Conservation (phyloP, 164 flowering plant species). For the Chimonanthus praecox region DNA sequence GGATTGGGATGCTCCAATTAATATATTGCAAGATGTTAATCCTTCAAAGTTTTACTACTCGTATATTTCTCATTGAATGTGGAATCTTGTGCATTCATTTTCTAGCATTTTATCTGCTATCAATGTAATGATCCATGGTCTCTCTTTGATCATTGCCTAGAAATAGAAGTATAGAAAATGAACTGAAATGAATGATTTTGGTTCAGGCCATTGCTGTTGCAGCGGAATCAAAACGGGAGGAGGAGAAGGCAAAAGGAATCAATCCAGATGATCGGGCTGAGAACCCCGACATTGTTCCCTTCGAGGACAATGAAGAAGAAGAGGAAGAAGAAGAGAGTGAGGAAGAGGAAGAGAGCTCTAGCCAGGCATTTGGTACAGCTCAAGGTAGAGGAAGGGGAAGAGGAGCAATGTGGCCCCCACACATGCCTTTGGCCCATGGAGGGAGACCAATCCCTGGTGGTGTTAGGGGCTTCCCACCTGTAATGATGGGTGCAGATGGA, state of each 20-base stretch:
- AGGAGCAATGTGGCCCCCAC: constrained; percentile 83
- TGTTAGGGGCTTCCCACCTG: constrained; percentile 76
- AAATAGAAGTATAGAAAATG: not conserved
- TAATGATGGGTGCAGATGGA: constrained; percentile 89
- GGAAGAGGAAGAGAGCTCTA: constrained; percentile 59
- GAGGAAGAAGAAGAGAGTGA: constrained; percentile 93
- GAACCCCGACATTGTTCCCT: constrained; percentile 92
- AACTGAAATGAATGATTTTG: not conserved
- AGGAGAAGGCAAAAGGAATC: constrained; percentile 93
- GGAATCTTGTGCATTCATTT: too few species aligned
- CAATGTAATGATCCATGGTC: not conserved
- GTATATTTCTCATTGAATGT: too few species aligned
- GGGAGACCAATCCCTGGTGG: constrained; percentile 82
- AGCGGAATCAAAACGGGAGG: constrained; percentile 88
- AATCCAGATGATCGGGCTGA: constrained; percentile 60
- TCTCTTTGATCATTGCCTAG: not conserved
- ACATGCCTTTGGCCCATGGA: constrained; percentile 65
- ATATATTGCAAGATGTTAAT: too few species aligned
- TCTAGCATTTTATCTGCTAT: too few species aligned
- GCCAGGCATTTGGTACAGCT: constrained; percentile 31
- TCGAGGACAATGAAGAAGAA: constrained; percentile 98
- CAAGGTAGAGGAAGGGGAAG: constrained; percentile 89
- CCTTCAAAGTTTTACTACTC: too few species aligned
- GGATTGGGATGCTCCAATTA: too few species aligned
- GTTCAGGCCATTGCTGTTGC: constrained; percentile 70